Evolutionary conservation across 2,329 filamentous ascomycete genomes (phyloP), one percentile per base, ranked within the genome.

Genomic region (Bipolaris cookei): DNA sequence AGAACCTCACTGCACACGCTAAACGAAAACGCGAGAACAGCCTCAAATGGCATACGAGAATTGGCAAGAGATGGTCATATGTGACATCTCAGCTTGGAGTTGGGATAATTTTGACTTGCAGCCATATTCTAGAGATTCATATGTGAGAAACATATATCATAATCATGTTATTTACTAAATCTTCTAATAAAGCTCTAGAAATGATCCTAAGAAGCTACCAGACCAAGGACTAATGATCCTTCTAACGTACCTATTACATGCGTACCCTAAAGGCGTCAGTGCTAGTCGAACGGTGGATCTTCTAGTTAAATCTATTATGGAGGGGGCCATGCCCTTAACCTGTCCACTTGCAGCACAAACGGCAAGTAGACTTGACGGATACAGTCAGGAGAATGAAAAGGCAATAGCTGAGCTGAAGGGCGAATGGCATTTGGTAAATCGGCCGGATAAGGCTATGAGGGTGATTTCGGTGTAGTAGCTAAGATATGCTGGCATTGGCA

Each of bases 61-160:
- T 54, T 37, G 8, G 51, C 14, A 28, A 54, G 32, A 54, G 44
- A 37, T 54, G 16, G 51, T 54, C 44, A 48, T 54, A 42, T 18
- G 35, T 54, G n/a, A 25, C 44, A 23, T 54, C 35, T 49, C 11
- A 54, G 3, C 38, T 54, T 37, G 5, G 35, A 37, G 44, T 54
- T 35, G 21, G 37, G 14, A 54, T 54, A 34, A 28, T 32, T 54
- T 35, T 54, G 11, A 54, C 51, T 35, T 54, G 18, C 14, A 54
- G 51, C 16, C 28, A 14, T 54, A 48, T 18, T 18, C 44, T 54
- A 54, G 38, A 32, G 13, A 23, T 6, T 43, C n/a, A 56, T 20
- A 51, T 50, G 16, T 50, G 42, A 51, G 35, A 39, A 44, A 18
- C 42, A n/a, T 3, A 25, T 35, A 16, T 16, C 18, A 14, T 38